phyloP scores from a whole-genome alignment of 306 rosid genomes.

The Trifolium fragiferum region DNA sequence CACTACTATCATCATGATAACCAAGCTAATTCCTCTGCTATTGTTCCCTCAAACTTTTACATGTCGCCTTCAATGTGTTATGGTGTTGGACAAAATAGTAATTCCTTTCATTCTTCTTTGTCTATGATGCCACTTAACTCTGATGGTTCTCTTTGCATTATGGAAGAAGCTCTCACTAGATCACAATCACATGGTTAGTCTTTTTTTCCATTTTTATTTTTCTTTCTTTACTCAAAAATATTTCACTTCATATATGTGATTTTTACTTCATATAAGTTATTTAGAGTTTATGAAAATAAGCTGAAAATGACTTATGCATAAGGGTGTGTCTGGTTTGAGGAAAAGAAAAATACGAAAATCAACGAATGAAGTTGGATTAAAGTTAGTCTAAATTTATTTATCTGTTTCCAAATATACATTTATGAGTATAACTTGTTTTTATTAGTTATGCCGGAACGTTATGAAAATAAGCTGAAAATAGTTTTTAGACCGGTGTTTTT shows the following conservation, averaged over 20 bases:
- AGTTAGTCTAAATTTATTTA: too few relatives aligned
- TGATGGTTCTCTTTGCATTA: slow-evolving; percentile 83
- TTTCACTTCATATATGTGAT: background rate
- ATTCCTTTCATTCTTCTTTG: slow-evolving; percentile 61
- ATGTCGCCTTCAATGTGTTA: slow-evolving; percentile 53
- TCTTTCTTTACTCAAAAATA: background rate
- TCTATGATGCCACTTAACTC: slow-evolving; percentile 86
- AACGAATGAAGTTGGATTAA: too few relatives aligned
- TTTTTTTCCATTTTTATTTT: background rate
- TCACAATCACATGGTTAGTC: slow-evolving; percentile 66
- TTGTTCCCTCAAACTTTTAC: slow-evolving; percentile 51
- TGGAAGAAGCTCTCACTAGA: slow-evolving; percentile 74
- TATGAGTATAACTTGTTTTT: too few relatives aligned
- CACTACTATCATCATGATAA: slow-evolving; percentile 42
- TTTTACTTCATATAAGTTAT: too few relatives aligned
- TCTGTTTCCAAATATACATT: too few relatives aligned
- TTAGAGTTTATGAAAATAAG: background rate
- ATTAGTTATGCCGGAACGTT: too few relatives aligned
- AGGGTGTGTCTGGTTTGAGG: too few relatives aligned
- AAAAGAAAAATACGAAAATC: too few relatives aligned
- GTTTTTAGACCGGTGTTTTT: background rate
- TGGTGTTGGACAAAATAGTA: slow-evolving; percentile 52
- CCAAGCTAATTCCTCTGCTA: slow-evolving; percentile 40
- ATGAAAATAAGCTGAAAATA: background rate
- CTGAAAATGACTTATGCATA: background rate